Evolutionary conservation across 805 yeast species (phyloP), one percentile per base, ranked within the genome.

Genomic region (Teunomyces panamensis): DNA sequence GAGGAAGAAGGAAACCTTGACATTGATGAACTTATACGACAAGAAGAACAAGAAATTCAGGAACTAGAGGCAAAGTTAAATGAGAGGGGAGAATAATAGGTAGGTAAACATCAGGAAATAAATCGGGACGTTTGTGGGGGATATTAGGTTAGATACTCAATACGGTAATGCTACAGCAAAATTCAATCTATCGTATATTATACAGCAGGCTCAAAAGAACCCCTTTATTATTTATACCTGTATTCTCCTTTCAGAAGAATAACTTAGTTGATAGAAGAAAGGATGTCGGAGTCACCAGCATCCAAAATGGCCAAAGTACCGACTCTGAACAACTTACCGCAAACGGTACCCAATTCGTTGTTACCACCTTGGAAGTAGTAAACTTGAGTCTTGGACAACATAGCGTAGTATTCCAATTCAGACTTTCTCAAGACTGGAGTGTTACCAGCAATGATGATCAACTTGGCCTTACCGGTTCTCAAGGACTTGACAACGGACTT

Each of bases 341-440:
- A 92, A 67, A 97, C 96, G 68, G 99, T 94, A 84, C 97, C 98
- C 73, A 92, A 89, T 83, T 92, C 98, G 81, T 92, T 92, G 97
- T 92, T 92, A 78, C 96, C 96, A 84, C 97, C 98, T 80, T 86
- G 94, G 96, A 91, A 94, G 91, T 91, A 95, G 94, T 92, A 91
- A 62, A 85, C 86, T 71, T 83, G 83, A 75, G 97, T 88, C 89
- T 91, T 92, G 75, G 98, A 87, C 77, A 94, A 87, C 99, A 94
- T 92, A 72, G 98, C 97, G 89, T 94, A 94, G 87, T 94, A 94
- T 85, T 94, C 99, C 77, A 94, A 85, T 86, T 94, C 99, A 65
- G 98, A 89, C 84, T 94, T 92, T 87, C 98, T 92, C 78, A 94
- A 87, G 69, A 92, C 96, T 81, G 99, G 99, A 71, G 98, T 94